Conservation (phyloP, 176 grass and related monocot genomes). For the Panicum miliaceum region DNA sequence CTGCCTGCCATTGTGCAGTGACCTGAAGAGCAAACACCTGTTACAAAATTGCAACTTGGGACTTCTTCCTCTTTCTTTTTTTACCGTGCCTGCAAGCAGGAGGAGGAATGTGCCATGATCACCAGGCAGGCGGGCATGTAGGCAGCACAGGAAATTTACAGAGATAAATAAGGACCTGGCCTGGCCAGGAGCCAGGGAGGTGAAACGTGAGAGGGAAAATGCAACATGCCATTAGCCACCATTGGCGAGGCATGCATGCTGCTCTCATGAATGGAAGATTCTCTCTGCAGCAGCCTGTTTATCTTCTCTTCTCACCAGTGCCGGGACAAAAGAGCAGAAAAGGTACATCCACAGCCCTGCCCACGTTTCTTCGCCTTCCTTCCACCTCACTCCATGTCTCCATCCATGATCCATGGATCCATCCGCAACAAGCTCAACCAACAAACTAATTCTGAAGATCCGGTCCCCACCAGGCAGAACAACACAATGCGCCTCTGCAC, state of each 20-base stretch:
- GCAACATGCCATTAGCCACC: background rate
- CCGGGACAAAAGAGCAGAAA: conserved; percentile 47
- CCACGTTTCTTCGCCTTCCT: background rate
- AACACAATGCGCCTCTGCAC: background rate
- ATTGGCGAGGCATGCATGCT: conserved; percentile 19
- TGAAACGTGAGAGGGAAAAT: background rate
- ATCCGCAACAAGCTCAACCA: background rate
- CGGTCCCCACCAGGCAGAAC: background rate
- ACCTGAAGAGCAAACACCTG: background rate
- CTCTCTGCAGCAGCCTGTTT: background rate
- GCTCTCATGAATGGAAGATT: conserved; percentile 60
- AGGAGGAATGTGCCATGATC: background rate
- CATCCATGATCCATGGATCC: conserved; percentile 9
- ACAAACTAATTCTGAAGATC: background rate
- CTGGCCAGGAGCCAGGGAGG: no score
- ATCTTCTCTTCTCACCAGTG: conserved; percentile 12
- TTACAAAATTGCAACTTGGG: background rate
- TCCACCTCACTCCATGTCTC: background rate
- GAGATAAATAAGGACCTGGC: conserved; percentile 21
- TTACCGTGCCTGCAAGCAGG: background rate
- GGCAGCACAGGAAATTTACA: background rate
- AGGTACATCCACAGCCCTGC: conserved; percentile 30
- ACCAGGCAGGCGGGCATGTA: background rate
- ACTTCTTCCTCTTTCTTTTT: background rate
- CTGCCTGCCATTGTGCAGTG: background rate